Percentiles rank a stretch among this genome's conserved stretches.
Evolutionary conservation across 169 alveolate species (phyloP).

Genomic region (Cyclospora cayetanensis): DNA sequence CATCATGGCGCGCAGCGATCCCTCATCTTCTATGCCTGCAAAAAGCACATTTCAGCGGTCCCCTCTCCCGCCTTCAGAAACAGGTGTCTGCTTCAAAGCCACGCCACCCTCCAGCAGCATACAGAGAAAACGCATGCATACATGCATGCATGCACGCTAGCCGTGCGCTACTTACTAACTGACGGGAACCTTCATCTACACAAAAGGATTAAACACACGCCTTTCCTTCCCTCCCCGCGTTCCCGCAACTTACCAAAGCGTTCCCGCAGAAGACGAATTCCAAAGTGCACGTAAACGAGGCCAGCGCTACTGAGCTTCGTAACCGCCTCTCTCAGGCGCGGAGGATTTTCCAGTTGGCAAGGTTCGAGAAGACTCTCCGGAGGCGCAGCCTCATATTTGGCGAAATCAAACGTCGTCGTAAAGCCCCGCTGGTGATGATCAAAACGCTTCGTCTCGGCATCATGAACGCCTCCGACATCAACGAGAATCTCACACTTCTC

Average conservation of each 20-base stretch:
- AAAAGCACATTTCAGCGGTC: background rate
- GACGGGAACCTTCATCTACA: too few species aligned
- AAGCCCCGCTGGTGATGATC: conserved; percentile 94
- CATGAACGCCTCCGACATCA: conserved; percentile 93
- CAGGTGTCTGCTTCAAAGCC: too few species aligned
- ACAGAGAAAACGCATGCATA: too few species aligned
- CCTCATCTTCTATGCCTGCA: background rate
- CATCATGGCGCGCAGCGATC: conserved; percentile 77
- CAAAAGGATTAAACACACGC: too few species aligned
- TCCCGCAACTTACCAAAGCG: conserved; percentile 6
- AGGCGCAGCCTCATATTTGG: background rate
- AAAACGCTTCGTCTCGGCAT: conserved; percentile 81
- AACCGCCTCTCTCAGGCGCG: background rate
- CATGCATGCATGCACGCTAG: too few species aligned
- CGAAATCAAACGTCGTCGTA: conserved; percentile 78
- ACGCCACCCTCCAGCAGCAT: too few species aligned
- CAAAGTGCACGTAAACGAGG: conserved; percentile 90
- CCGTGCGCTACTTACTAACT: too few species aligned
- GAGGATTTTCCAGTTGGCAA: background rate
- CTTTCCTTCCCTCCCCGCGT: too few species aligned
- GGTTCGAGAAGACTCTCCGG: background rate
- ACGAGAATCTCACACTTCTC: conserved; percentile 88
- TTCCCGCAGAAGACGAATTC: conserved; percentile 54
- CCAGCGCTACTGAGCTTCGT: conserved; percentile 93
- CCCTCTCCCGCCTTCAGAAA: too few species aligned